Percentiles rank a stretch among this genome's conserved stretches.
These are phyloP conservation scores for Magnaporthales sp. DNA, from an alignment of 2,329 filamentous ascomycete genomes.

Conservation along the genomic window DNA sequence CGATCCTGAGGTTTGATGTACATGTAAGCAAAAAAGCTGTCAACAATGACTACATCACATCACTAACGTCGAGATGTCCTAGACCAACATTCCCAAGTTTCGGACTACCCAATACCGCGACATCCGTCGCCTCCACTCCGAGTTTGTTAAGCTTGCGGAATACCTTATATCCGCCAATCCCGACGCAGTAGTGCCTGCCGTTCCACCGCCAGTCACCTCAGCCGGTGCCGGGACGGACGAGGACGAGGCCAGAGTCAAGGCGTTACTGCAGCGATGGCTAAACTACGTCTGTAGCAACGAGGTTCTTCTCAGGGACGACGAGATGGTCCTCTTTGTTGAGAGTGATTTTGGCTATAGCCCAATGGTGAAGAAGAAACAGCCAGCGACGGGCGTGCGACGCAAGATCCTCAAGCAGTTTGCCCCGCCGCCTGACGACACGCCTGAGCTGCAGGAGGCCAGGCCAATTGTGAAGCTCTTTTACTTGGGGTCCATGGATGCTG, in stretches of 20 bases:
- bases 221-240: slow-evolving; percentile 94
- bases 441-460: slow-evolving; percentile 81
- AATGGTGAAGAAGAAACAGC: slow-evolving; percentile 90
- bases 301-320: slow-evolving; percentile 86
- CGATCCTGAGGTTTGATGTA: slow-evolving; percentile 89
- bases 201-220: slow-evolving; percentile 88
- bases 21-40: slow-evolving; percentile 58
- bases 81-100: slow-evolving; percentile 99
- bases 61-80: slow-evolving; percentile 11
- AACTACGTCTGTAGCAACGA: slow-evolving; percentile 91
- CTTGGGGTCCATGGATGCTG: slow-evolving; percentile 89
- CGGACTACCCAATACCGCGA: slow-evolving; percentile 97
- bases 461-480: slow-evolving; percentile 95
- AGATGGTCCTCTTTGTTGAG: slow-evolving; percentile 98
- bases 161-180: slow-evolving; percentile 97
- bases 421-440: slow-evolving; percentile 92
- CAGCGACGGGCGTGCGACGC: slow-evolving; percentile 86
- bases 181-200: slow-evolving; percentile 86
- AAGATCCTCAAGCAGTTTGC: slow-evolving; percentile 98
- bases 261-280: slow-evolving; percentile 86
- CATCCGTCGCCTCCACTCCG: slow-evolving; percentile 87
- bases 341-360: slow-evolving; percentile 98
- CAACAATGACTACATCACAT: slow-evolving; percentile 9
- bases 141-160: slow-evolving; percentile 93
- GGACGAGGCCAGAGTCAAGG: slow-evolving; percentile 84